phyloP scores from a whole-genome alignment of 257 asterid genomes.

The Leonotis leonurus region DNA sequence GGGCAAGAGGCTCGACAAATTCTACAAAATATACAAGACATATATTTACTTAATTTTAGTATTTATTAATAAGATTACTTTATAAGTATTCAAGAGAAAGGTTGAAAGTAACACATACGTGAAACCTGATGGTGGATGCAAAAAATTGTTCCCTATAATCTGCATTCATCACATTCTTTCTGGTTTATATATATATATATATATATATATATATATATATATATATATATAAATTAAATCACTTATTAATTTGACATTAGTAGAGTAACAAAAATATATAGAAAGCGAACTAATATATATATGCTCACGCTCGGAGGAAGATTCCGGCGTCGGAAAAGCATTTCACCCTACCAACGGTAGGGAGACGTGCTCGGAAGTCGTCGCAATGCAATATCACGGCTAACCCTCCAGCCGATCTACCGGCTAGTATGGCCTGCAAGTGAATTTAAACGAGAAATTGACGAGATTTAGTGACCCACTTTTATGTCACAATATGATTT shows the following conservation, averaged over 20 bases:
- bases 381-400: not conserved
- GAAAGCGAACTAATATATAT: no score
- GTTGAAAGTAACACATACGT: not conserved
- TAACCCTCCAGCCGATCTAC: not conserved
- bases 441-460: no score
- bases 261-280: no score
- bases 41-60: no score
- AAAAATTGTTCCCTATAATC: not conserved
- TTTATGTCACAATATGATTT: no score
- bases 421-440: no score
- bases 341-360: not conserved
- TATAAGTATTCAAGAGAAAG: not conserved
- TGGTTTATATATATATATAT: no score
- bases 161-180: not conserved
- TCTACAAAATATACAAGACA: not conserved
- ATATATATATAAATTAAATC: no score
- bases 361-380: not conserved
- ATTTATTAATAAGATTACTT: no score
- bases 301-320: not conserved
- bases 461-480: no score
- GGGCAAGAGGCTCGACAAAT: not conserved
- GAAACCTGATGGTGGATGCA: not conserved
- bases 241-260: no score
- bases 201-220: no score
- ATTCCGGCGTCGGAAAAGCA: not conserved